A percentile compares a stretch with the other conserved stretches of the same genome.
These are phyloP conservation scores for Talaromyces thailandensis DNA, from an alignment of 495 filamentous ascomycete species.

Conservation along the genomic window DNA sequence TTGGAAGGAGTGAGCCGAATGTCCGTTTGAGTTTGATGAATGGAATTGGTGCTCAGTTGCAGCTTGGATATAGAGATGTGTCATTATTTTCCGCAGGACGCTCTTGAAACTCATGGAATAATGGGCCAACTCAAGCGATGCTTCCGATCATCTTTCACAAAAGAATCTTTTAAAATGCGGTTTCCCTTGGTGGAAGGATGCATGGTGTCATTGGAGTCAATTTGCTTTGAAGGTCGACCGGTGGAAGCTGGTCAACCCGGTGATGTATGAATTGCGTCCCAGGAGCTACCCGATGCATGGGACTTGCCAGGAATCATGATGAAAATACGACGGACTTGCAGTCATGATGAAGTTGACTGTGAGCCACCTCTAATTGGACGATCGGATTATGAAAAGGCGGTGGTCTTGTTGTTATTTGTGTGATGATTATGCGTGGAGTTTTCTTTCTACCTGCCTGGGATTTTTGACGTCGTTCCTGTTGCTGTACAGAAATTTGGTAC, in stretches of 20 bases:
- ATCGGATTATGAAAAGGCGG: constrained; percentile 5
- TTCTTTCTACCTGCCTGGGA: not conserved
- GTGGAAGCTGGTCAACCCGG: not conserved
- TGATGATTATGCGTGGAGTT: constrained; percentile 2
- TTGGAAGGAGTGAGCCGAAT: too few relatives aligned
- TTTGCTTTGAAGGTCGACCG: not conserved
- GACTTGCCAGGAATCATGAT: not conserved
- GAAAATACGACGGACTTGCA: not conserved
- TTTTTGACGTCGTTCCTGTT: not conserved
- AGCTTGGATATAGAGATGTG: not conserved
- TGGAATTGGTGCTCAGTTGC: not conserved
- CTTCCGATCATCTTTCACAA: not conserved
- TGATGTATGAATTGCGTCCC: not conserved
- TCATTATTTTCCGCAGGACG: not conserved
- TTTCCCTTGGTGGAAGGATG: not conserved
- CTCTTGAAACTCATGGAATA: not conserved
- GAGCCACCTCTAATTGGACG: not conserved
- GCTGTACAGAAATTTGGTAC: constrained; percentile 5
- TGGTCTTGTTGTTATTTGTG: constrained; percentile 3
- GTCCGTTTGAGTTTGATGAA: too few relatives aligned
- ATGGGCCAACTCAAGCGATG: not conserved
- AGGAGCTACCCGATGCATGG: not conserved
- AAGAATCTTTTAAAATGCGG: not conserved
- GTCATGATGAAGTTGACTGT: constrained; percentile 5
- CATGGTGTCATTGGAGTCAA: constrained; percentile 4